Percentiles rank a stretch among this genome's conserved stretches.
Evolutionary conservation across 768 basidiomycete species (phyloP).

Genomic region (Pholiota molesta): DNA sequence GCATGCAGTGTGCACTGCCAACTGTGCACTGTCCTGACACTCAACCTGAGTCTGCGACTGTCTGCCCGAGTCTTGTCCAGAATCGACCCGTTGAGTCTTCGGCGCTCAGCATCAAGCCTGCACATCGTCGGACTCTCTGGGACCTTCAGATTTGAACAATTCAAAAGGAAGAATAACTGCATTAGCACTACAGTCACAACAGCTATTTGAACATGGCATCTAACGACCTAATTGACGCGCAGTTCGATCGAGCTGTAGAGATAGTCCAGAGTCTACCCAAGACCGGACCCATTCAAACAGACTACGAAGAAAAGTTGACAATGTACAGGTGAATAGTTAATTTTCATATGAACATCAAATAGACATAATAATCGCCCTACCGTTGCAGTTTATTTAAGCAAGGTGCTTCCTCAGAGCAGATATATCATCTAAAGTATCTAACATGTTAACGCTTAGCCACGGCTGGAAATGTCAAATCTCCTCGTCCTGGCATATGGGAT

Average conservation of each 20-base stretch:
- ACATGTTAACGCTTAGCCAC: slow-evolving; percentile 59
- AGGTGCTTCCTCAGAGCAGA: slow-evolving; percentile 49
- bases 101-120: not conserved
- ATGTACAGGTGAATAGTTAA: slow-evolving; percentile 77
- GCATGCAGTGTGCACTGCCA: no score
- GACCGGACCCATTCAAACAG: slow-evolving; percentile 93
- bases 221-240: slow-evolving; percentile 70
- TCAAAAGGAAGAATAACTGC: not conserved
- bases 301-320: slow-evolving; percentile 91
- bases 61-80: no score
- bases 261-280: slow-evolving; percentile 93
- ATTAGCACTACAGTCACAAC: not conserved
- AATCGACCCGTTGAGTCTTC: no score
- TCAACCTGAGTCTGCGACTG: no score
- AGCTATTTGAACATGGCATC: slow-evolving; percentile 55
- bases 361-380: slow-evolving; percentile 14
- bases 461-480: slow-evolving; percentile 79
- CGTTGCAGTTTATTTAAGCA: slow-evolving; percentile 85
- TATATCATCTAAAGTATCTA: slow-evolving; percentile 6
- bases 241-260: slow-evolving; percentile 93
- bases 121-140: not conserved
- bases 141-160: not conserved
- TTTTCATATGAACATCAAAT: not conserved
- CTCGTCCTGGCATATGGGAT: slow-evolving; percentile 87
- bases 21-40: no score